A percentile compares a stretch with the other conserved stretches of the same genome.
Conservation (phyloP, 495 filamentous ascomycete species). For the Penicillium parvum region DNA sequence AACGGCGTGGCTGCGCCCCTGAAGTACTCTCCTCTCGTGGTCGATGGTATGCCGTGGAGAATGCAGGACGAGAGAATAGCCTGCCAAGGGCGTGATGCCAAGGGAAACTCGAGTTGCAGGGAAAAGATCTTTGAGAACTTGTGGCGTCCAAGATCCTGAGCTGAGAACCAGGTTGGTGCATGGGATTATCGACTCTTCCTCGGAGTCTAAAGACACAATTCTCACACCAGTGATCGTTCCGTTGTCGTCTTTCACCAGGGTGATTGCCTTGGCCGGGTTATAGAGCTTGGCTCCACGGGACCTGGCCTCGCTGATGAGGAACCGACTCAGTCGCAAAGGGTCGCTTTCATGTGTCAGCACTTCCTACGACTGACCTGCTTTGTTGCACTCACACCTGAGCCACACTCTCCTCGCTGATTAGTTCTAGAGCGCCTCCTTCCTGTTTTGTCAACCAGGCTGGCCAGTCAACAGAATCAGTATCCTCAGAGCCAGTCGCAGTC, state of each 20-base stretch:
- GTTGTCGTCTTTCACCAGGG: slow-evolving; percentile 46
- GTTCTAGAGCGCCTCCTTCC: too few relatives aligned
- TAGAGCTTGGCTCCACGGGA: slow-evolving; percentile 62
- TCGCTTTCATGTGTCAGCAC: slow-evolving; percentile 36
- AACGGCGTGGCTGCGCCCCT: slow-evolving; percentile 58
- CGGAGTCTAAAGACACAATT: slow-evolving; percentile 28
- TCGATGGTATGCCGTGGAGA: slow-evolving; percentile 50
- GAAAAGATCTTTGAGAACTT: slow-evolving; percentile 61
- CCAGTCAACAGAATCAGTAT: too few relatives aligned
- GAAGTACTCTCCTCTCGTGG: slow-evolving; percentile 23
- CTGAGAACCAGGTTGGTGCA: slow-evolving; percentile 59
- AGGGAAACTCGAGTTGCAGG: slow-evolving; percentile 45
- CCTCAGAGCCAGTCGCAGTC: too few relatives aligned
- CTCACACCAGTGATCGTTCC: slow-evolving; percentile 48
- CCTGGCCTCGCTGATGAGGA: slow-evolving; percentile 54
- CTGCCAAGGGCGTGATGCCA: slow-evolving; percentile 60
- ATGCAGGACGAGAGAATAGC: slow-evolving; percentile 64
- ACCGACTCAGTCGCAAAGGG: slow-evolving; percentile 58
- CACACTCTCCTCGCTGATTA: too few relatives aligned
- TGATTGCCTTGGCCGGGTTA: slow-evolving; percentile 55
- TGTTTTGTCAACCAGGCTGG: too few relatives aligned
- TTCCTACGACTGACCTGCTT: too few relatives aligned
- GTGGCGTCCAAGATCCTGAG: slow-evolving; percentile 65
- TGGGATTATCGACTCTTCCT: slow-evolving; percentile 27
- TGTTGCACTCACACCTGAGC: slow-evolving; percentile 53